Percentiles rank a stretch among this genome's conserved stretches.
These are phyloP conservation scores for Gossypium raimondii DNA, from an alignment of 345 rosid species.

Conservation along the genomic window DNA sequence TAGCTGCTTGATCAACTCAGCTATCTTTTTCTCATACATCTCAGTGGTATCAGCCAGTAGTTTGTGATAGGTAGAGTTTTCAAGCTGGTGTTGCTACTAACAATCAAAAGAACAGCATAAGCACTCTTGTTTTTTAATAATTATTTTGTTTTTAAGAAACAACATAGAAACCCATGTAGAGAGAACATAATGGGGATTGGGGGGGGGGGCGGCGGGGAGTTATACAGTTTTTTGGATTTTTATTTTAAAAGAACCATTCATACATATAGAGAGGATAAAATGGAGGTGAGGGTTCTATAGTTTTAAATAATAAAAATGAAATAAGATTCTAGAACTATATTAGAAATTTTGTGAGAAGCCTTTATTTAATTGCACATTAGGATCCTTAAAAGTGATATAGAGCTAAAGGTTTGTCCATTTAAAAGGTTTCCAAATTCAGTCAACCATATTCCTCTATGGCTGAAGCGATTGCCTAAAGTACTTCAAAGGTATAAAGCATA, in stretches of 20 bases:
- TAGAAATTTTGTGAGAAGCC: not conserved
- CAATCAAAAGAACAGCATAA: slow-evolving; percentile 34
- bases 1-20: slow-evolving; percentile 50
- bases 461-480: not conserved
- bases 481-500: not conserved
- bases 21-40: slow-evolving; percentile 74
- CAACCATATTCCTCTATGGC: not conserved
- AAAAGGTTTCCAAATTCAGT: not conserved
- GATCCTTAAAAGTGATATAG: not conserved
- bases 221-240: too few relatives aligned
- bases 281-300: not conserved
- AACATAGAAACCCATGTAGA: not conserved
- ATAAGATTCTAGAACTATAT: not conserved
- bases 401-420: not conserved
- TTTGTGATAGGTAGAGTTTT: slow-evolving; percentile 60
- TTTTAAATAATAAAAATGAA: not conserved
- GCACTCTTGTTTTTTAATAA: not conserved
- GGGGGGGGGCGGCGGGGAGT: too few relatives aligned
- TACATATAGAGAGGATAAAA: not conserved
- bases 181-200: too few relatives aligned
- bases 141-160: too few relatives aligned
- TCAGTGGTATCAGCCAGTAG: slow-evolving; percentile 67
- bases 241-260: not conserved
- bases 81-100: slow-evolving; percentile 62
- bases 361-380: not conserved